These are phyloP conservation scores for Venturia asperata DNA, from an alignment of 2,329 filamentous ascomycete genomes.

Conservation along the genomic window DNA sequence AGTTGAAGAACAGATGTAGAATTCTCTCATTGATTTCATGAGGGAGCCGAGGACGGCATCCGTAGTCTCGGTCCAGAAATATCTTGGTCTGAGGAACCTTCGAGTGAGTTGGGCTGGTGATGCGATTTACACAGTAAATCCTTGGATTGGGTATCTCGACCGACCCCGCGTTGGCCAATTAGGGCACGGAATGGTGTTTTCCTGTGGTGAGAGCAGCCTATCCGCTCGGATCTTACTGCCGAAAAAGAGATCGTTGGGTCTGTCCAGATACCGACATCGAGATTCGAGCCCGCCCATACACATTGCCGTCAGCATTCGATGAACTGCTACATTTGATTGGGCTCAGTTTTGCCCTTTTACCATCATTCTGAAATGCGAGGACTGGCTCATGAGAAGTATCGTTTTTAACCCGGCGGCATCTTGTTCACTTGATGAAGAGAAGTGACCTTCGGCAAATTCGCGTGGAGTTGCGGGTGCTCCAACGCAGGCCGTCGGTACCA, in stretches of 20 bases:
- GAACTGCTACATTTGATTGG: background rate
- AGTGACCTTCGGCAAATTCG: too few relatives aligned
- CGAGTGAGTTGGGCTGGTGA: background rate
- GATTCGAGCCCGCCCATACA: background rate
- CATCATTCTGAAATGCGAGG: background rate
- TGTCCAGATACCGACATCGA: background rate
- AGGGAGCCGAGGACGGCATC: too few relatives aligned
- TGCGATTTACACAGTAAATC: background rate
- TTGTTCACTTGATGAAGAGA: too few relatives aligned
- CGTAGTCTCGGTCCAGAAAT: background rate
- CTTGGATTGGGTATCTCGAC: background rate
- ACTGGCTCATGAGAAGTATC: background rate
- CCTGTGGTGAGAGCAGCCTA: background rate
- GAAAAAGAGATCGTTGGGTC: background rate
- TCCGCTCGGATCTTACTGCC: background rate
- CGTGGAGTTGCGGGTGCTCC: too few relatives aligned
- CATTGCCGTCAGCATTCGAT: background rate
- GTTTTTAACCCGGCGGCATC: too few relatives aligned
- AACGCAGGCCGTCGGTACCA: too few relatives aligned
- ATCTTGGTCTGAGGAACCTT: background rate
- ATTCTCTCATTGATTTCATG: too few relatives aligned
- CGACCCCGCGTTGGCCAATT: background rate
- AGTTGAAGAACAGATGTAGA: too few relatives aligned
- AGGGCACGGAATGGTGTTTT: background rate
- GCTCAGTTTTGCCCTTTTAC: background rate